phyloP scores from a whole-genome alignment of 805 yeast genomes.

The Kockiozyma suomiensis region DNA sequence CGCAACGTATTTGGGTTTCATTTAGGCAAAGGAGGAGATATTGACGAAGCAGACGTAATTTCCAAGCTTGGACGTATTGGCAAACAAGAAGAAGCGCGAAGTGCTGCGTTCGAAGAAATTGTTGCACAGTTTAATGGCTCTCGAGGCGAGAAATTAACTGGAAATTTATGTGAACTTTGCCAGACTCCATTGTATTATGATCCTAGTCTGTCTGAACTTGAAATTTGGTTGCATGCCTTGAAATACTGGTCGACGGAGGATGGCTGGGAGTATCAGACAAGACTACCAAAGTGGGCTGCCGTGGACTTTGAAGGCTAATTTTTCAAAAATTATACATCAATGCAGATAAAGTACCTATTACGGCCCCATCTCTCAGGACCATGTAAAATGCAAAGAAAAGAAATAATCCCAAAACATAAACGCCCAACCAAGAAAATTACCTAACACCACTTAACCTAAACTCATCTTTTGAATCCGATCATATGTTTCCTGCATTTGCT shows the following conservation, averaged over 20 bases:
- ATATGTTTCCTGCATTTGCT: conserved; percentile 34
- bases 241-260: conserved; percentile 46
- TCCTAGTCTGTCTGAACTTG: conserved; percentile 86
- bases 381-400: background rate
- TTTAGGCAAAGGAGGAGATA: conserved; percentile 65
- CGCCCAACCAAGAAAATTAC: background rate
- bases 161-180: conserved; percentile 65
- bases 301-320: conserved; percentile 13
- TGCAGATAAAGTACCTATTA: background rate
- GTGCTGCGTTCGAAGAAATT: conserved; percentile 28
- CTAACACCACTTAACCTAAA: background rate
- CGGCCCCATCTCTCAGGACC: background rate
- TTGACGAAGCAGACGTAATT: conserved; percentile 54
- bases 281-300: conserved; percentile 79
- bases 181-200: conserved; percentile 74
- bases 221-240: conserved; percentile 89
- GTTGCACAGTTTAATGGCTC: conserved; percentile 16
- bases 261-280: conserved; percentile 74
- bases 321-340: background rate
- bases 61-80: conserved; percentile 45
- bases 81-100: conserved; percentile 33
- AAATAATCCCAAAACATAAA: background rate
- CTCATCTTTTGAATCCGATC: conserved; percentile 32
- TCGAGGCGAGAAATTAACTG: conserved; percentile 67
- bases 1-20: conserved; percentile 74